phyloP scores from a whole-genome alignment of 805 yeast species.

The Starmerella cellae region DNA sequence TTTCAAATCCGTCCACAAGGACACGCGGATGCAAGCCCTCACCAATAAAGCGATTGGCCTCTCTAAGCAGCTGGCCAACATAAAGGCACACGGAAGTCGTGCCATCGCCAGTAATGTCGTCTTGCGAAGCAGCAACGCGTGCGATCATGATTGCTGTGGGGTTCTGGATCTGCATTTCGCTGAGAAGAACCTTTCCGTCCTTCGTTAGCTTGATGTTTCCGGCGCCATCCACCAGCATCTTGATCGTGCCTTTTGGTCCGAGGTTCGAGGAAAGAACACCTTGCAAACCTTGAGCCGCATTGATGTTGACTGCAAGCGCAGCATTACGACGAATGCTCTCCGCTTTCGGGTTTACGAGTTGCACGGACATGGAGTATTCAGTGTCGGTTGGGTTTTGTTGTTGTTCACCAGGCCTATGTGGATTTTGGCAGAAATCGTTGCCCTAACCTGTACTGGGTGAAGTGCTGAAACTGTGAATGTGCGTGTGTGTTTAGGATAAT shows the following conservation, averaged over 20 bases:
- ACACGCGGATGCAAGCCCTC: slow-evolving; percentile 97
- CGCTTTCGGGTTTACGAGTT: slow-evolving; percentile 90
- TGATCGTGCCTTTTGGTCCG: slow-evolving; percentile 94
- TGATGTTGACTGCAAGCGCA: slow-evolving; percentile 86
- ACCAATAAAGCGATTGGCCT: slow-evolving; percentile 78
- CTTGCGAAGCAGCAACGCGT: slow-evolving; percentile 96
- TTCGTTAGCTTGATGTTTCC: slow-evolving; percentile 91
- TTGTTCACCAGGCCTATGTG: neutral
- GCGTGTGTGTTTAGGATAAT: too few species aligned
- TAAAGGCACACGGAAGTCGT: slow-evolving; percentile 89
- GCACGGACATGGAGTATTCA: slow-evolving; percentile 33
- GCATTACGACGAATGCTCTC: slow-evolving; percentile 92
- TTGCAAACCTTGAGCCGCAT: slow-evolving; percentile 95
- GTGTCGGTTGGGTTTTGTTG: too few species aligned
- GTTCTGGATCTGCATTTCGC: slow-evolving; percentile 93
- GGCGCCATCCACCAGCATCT: slow-evolving; percentile 92
- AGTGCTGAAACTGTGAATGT: too few species aligned
- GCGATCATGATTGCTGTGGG: slow-evolving; percentile 84
- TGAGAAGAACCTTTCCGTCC: slow-evolving; percentile 85
- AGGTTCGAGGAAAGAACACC: slow-evolving; percentile 79
- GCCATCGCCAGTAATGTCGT: slow-evolving; percentile 98
- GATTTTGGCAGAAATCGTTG: neutral
- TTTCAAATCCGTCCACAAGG: slow-evolving; percentile 87
- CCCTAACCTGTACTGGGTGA: too few species aligned
- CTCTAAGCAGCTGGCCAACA: slow-evolving; percentile 88